Conservation (phyloP, 345 rosid species). For the Dipteronia sinensis region DNA sequence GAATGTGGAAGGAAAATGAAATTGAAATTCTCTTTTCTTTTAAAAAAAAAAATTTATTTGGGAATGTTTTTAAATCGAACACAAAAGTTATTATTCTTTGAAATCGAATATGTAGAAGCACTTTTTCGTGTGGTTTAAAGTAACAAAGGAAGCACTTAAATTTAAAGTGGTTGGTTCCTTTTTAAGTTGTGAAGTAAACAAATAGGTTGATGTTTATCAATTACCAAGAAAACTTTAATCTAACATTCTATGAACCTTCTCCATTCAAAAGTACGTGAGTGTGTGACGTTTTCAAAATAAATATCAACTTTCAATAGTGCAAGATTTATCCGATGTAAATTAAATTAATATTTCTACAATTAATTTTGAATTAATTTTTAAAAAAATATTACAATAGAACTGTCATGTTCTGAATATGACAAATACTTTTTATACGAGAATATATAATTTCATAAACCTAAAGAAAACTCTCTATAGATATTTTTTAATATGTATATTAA, state of each 20-base stretch:
- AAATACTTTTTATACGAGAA: no score
- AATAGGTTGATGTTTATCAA: background rate
- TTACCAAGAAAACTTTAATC: background rate
- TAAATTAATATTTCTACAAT: background rate
- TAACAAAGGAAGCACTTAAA: background rate
- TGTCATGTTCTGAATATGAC: no score
- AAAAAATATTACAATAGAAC: no score
- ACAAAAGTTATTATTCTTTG: no score
- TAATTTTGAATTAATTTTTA: no score
- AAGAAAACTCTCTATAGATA: no score
- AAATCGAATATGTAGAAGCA: background rate
- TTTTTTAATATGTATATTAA: no score
- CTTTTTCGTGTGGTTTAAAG: background rate
- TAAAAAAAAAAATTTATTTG: no score
- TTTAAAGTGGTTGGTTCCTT: background rate
- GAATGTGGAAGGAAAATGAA: background rate
- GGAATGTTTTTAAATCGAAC: background rate
- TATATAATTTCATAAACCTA: no score
- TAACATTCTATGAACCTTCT: conserved; percentile 5
- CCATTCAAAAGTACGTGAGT: background rate
- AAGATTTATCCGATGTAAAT: background rate
- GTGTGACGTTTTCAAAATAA: background rate
- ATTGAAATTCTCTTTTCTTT: background rate
- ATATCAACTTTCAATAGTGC: background rate
- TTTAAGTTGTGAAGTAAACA: background rate